Evolutionary conservation across 1,284 basidiomycete genomes (phyloP).

Genomic region (Phellinidium pouzarii): DNA sequence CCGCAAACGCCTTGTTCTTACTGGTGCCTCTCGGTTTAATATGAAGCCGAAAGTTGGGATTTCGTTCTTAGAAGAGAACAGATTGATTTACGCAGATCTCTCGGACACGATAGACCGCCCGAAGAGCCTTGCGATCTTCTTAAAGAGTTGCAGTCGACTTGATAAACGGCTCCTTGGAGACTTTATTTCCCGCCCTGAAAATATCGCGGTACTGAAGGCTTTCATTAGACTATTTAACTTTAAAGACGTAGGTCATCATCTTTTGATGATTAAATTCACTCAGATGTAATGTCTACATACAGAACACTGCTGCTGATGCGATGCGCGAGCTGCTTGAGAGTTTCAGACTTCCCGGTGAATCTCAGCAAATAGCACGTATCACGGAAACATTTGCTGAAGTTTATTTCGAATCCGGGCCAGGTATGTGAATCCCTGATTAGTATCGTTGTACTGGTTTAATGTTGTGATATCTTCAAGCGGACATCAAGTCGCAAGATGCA

Average conservation of each 20-base stretch:
- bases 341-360: conserved; percentile 92
- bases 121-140: conserved; percentile 72
- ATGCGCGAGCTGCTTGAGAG: conserved; percentile 92
- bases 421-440: conserved; percentile 34
- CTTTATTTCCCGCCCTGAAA: conserved; percentile 87
- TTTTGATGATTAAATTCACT: conserved; percentile 2
- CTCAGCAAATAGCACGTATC: conserved; percentile 92
- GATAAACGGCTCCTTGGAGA: conserved; percentile 96
- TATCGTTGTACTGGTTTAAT: neutral
- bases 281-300: conserved; percentile 18
- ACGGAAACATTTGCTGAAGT: conserved; percentile 91
- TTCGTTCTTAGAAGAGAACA: conserved; percentile 85
- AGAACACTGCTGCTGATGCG: conserved; percentile 94
- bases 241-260: conserved; percentile 54
- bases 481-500: conserved; percentile 88
- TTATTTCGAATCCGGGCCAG: conserved; percentile 82
- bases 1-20: conserved; percentile 80
- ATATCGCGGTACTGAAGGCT: conserved; percentile 77
- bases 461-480: conserved; percentile 39
- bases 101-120: conserved; percentile 49
- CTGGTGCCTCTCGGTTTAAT: conserved; percentile 88
- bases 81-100: conserved; percentile 69
- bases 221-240: conserved; percentile 93
- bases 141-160: conserved; percentile 80
- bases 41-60: conserved; percentile 92